phyloP scores from a whole-genome alignment of 2,329 filamentous ascomycete species.

The Fusarium sp. region DNA sequence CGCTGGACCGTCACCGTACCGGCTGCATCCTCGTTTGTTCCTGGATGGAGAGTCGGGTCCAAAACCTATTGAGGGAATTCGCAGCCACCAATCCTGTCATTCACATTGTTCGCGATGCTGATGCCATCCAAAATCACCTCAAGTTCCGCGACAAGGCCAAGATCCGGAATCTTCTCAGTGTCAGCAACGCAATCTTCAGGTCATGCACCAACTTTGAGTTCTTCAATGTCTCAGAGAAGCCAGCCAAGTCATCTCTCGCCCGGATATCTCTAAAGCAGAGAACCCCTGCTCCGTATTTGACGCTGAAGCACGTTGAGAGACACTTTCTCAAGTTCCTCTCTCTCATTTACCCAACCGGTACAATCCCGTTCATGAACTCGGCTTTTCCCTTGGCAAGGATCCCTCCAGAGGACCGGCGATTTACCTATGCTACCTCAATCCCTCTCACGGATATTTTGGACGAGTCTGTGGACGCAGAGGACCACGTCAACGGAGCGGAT shows the following conservation, averaged over 20 bases:
- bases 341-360: conserved; percentile 66
- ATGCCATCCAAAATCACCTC: conserved; percentile 74
- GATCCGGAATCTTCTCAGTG: conserved; percentile 68
- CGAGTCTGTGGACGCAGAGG: conserved; percentile 69
- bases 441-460: conserved; percentile 68
- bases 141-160: conserved; percentile 66
- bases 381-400: conserved; percentile 74
- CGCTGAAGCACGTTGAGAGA: conserved; percentile 75
- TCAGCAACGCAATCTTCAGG: conserved; percentile 70
- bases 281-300: conserved; percentile 70
- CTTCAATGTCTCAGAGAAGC: conserved; percentile 76
- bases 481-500: conserved; percentile 74
- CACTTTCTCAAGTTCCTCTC: conserved; percentile 78
- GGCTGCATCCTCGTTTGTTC: conserved; percentile 79
- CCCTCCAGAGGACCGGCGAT: conserved; percentile 69
- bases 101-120: conserved; percentile 74
- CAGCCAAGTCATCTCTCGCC: conserved; percentile 41
- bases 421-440: conserved; percentile 76
- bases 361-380: conserved; percentile 70
- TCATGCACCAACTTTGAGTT: conserved; percentile 81
- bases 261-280: conserved; percentile 46
- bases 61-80: conserved; percentile 71
- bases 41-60: conserved; percentile 74
- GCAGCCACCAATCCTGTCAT: conserved; percentile 76
- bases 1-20: conserved; percentile 69